Evolutionary conservation across 169 alveolate genomes (phyloP).

Genomic region (Babesia divergens): DNA sequence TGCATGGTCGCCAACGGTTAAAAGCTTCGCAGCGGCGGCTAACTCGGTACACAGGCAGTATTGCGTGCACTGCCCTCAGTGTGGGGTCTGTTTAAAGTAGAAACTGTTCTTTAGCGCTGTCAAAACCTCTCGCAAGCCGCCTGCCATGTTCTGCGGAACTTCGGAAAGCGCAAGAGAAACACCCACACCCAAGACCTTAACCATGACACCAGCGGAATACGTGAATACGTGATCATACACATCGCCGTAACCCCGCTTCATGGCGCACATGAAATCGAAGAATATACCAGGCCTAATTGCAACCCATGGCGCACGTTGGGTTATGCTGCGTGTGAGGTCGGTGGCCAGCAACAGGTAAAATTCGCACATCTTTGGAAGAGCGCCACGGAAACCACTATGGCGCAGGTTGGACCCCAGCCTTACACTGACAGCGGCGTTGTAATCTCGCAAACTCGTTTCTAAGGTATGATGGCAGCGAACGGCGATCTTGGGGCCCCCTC

Average conservation of each 20-base stretch:
- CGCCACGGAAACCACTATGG: constrained; percentile 23
- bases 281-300: constrained; percentile 1
- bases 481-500: neutral
- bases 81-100: no score
- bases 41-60: no score
- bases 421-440: constrained; percentile 2
- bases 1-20: no score
- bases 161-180: constrained; percentile 25
- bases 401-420: neutral
- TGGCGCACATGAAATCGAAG: neutral
- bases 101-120: constrained; percentile 4
- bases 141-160: constrained; percentile 9
- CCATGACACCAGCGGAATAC: constrained; percentile 16
- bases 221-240: neutral
- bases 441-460: neutral
- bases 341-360: constrained; percentile 13
- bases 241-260: neutral
- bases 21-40: no score
- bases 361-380: neutral
- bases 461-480: neutral
- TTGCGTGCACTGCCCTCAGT: no score
- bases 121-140: neutral
- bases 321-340: constrained; percentile 1
- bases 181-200: constrained; percentile 12
- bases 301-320: neutral